Conservation (phyloP, 257 asterid genomes). For the Salvia miltiorrhiza region DNA sequence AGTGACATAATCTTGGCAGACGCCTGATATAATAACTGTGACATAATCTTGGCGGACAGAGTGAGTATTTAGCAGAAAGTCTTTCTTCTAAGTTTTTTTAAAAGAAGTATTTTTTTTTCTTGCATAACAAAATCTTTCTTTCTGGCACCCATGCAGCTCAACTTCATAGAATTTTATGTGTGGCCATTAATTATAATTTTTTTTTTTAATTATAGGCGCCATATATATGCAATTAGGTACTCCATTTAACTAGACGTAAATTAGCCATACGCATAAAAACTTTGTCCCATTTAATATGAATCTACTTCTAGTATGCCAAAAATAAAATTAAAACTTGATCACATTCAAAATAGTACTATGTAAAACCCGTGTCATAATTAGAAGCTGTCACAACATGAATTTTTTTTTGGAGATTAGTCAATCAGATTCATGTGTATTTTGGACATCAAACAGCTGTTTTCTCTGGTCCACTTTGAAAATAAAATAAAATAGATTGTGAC, state of each 20-base stretch:
- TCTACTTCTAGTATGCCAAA: not conserved
- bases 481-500: conserved; percentile 11
- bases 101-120: too few species aligned
- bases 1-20: too few species aligned
- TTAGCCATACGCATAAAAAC: not conserved
- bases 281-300: not conserved
- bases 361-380: not conserved
- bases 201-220: not conserved
- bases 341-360: not conserved
- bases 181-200: too few species aligned
- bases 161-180: too few species aligned
- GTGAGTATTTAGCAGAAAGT: too few species aligned
- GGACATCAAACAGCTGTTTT: conserved; percentile 22
- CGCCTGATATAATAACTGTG: too few species aligned
- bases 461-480: conserved; percentile 20
- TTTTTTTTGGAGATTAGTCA: conserved; percentile 2
- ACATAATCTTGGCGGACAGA: too few species aligned
- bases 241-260: not conserved
- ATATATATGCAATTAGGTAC: too few species aligned
- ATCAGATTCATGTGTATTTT: conserved; percentile 13
- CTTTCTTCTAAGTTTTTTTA: too few species aligned
- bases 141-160: too few species aligned
- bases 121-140: too few species aligned
- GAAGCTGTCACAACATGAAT: not conserved
- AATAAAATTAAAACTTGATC: not conserved